A percentile compares a stretch with the other conserved stretches of the same genome.
phyloP scores from a whole-genome alignment of 495 filamentous ascomycete genomes.

The Aspergillus baeticus region DNA sequence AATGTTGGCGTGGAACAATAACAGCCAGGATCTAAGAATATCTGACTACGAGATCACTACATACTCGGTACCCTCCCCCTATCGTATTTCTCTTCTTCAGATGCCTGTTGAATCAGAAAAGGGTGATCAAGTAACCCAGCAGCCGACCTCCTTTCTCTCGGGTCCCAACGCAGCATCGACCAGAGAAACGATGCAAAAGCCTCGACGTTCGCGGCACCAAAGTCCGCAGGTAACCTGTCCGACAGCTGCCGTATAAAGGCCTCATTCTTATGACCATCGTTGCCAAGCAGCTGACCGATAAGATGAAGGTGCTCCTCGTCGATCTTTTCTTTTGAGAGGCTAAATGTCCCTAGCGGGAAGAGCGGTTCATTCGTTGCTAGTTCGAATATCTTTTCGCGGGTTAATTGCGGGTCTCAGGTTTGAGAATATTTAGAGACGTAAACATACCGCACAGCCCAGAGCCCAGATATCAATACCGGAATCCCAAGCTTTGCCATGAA shows the following conservation, averaged over 20 bases:
- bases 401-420: background rate
- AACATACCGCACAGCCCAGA: conserved; percentile 23
- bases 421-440: background rate
- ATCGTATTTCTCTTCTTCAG: no score
- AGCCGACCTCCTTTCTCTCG: conserved; percentile 12
- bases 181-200: conserved; percentile 16
- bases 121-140: conserved; percentile 16
- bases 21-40: no score
- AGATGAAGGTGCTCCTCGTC: conserved; percentile 11
- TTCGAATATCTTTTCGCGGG: conserved; percentile 21
- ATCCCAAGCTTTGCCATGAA: conserved; percentile 15
- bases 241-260: conserved; percentile 11
- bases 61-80: no score
- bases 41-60: no score
- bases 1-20: no score
- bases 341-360: conserved; percentile 19
- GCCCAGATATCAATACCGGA: conserved; percentile 21
- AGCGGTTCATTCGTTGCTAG: conserved; percentile 26
- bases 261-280: conserved; percentile 1
- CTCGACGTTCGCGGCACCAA: conserved; percentile 15
- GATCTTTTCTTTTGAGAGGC: conserved; percentile 15
- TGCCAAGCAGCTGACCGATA: conserved; percentile 8
- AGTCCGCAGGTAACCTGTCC: conserved; percentile 18
- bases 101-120: conserved; percentile 11
- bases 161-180: conserved; percentile 18